phyloP scores from a whole-genome alignment of 2,329 filamentous ascomycete species.

The Talaromyces albobiverticillius region DNA sequence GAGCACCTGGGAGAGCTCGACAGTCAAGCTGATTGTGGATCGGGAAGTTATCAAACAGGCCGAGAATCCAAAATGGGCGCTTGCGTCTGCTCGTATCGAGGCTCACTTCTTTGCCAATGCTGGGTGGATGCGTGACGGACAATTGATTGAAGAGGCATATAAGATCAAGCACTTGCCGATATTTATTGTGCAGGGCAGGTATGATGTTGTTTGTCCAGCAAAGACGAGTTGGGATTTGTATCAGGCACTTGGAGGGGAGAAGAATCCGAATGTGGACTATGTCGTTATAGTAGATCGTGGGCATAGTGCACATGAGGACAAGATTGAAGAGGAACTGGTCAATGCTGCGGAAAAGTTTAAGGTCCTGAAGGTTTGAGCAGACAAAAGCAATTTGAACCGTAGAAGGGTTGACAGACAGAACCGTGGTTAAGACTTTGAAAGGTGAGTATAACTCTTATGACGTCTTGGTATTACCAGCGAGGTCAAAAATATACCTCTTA shows the following conservation, averaged over 20 bases:
- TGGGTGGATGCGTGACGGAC: conserved; percentile 2
- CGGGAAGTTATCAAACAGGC: background rate
- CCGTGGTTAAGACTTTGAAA: too few species aligned
- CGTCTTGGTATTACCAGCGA: too few species aligned
- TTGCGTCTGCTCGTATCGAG: conserved; percentile 3
- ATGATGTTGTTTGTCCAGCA: background rate
- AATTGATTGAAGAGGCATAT: conserved; percentile 1
- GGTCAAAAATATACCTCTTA: too few species aligned
- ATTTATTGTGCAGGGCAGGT: conserved; percentile 1
- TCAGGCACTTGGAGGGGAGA: background rate
- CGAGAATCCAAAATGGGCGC: background rate
- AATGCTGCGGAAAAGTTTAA: conserved; percentile 2
- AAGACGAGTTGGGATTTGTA: conserved; percentile 2
- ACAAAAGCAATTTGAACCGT: too few species aligned
- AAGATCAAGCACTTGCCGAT: background rate
- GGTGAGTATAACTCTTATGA: too few species aligned
- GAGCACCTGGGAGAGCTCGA: conserved; percentile 1
- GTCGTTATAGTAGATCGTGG: background rate
- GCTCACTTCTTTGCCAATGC: background rate
- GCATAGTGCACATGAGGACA: conserved; percentile 1
- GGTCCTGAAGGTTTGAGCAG: background rate
- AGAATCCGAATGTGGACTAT: background rate
- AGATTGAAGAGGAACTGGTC: conserved; percentile 1
- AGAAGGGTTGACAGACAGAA: too few species aligned
- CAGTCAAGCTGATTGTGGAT: conserved; percentile 1